Percentiles rank a stretch among this genome's conserved stretches.
Conservation (phyloP, 1,139 yeast species). For the Debaryomycetaceae sp. region DNA sequence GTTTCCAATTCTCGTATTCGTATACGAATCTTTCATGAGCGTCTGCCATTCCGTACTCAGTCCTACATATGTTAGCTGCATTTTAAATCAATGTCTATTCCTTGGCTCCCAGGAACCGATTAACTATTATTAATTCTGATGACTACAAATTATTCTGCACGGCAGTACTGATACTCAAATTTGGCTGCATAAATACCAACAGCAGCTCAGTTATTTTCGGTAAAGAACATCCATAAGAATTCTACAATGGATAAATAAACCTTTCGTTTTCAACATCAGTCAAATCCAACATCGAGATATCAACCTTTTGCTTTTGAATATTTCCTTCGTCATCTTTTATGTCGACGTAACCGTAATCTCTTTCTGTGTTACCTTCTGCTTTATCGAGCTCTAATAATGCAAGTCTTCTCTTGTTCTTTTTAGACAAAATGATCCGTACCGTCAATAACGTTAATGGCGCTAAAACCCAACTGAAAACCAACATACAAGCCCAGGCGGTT, state of each 20-base stretch:
- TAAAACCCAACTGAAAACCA: constrained; percentile 40
- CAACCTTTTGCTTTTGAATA: constrained; percentile 7
- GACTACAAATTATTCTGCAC: too few species aligned
- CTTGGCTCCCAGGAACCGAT: too few species aligned
- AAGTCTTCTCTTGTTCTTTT: constrained; percentile 36
- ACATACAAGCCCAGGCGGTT: constrained; percentile 56
- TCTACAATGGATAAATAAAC: constrained; percentile 16
- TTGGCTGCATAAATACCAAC: too few species aligned
- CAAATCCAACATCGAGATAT: constrained; percentile 14
- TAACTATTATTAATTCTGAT: too few species aligned
- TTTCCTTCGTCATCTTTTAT: constrained; percentile 5
- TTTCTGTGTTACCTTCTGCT: neutral
- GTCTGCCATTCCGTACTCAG: too few species aligned
- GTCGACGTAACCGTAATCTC: constrained; percentile 4
- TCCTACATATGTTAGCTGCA: too few species aligned
- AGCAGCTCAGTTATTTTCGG: too few species aligned
- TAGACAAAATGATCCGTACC: constrained; percentile 34
- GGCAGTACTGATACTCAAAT: too few species aligned
- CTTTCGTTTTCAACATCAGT: constrained; percentile 17
- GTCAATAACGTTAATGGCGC: constrained; percentile 37
- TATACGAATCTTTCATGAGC: too few species aligned
- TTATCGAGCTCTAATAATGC: constrained; percentile 5
- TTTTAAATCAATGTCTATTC: too few species aligned
- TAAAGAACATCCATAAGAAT: too few species aligned
- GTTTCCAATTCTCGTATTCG: too few species aligned